Conservation (phyloP, 768 basidiomycete genomes). For the Strobilomyces echinocephalus region DNA sequence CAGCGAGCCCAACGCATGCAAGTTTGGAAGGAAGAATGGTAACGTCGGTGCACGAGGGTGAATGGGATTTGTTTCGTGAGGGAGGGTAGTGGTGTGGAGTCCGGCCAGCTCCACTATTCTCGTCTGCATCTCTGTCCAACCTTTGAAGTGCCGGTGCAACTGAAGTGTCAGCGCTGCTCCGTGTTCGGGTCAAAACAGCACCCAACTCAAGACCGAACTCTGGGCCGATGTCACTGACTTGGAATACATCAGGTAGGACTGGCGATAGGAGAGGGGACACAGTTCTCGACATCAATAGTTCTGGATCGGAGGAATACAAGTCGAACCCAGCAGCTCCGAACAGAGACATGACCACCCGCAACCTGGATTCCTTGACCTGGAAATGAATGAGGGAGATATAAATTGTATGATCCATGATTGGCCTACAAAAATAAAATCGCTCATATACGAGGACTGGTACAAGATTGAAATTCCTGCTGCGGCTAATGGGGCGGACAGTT, state of each 20-base stretch:
- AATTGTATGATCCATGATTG: not conserved
- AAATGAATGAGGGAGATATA: constrained; percentile 2
- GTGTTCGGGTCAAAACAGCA: constrained; percentile 47
- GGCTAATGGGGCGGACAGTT: constrained; percentile 71
- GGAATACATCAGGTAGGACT: constrained; percentile 27
- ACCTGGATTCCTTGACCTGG: constrained; percentile 63
- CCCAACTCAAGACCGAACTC: constrained; percentile 33
- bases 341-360: constrained; percentile 58
- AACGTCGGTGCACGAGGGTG: constrained; percentile 56
- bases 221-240: constrained; percentile 25
- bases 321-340: constrained; percentile 62
- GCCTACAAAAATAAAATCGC: constrained; percentile 77
- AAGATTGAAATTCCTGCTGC: constrained; percentile 76
- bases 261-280: constrained; percentile 31
- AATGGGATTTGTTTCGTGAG: constrained; percentile 42
- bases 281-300: constrained; percentile 29
- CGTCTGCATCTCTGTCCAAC: constrained; percentile 2
- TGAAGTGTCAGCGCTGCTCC: constrained; percentile 37
- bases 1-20: constrained; percentile 69
- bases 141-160: constrained; percentile 10
- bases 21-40: constrained; percentile 63
- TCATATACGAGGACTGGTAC: constrained; percentile 79
- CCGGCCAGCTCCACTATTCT: constrained; percentile 1
- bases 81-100: constrained; percentile 11
- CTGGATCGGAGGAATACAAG: constrained; percentile 49